These are phyloP conservation scores for Tetrahymena elliotti DNA, from an alignment of 73 alveolate species.

Conservation along the genomic window DNA sequence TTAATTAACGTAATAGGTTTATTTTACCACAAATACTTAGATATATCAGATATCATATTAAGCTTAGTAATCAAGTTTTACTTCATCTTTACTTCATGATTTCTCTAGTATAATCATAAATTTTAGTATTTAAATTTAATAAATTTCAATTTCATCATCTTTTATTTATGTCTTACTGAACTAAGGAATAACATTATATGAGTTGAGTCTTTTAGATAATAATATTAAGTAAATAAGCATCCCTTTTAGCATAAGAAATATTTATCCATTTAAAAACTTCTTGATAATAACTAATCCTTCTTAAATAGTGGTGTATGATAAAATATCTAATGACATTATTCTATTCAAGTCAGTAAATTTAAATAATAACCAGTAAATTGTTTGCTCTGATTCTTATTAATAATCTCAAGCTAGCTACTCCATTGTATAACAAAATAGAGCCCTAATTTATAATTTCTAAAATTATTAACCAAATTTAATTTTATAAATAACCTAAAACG, in stretches of 20 bases:
- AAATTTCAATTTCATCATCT: background rate
- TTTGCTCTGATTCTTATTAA: background rate
- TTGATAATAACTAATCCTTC: background rate
- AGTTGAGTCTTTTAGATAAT: background rate
- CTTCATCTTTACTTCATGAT: background rate
- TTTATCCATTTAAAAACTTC: background rate
- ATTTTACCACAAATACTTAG: background rate
- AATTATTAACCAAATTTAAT: background rate
- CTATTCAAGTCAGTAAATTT: background rate
- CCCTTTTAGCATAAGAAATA: background rate
- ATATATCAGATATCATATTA: background rate
- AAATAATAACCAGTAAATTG: background rate
- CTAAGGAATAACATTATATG: background rate
- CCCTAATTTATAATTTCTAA: background rate
- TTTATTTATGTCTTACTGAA: background rate
- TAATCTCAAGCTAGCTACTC: background rate
- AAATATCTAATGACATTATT: background rate
- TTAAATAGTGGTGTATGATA: background rate
- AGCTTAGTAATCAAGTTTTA: background rate
- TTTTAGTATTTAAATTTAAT: background rate
- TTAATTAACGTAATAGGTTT: background rate
- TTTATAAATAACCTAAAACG: background rate
- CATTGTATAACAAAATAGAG: background rate
- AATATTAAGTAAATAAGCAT: background rate
- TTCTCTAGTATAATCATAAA: background rate